A percentile compares a stretch with the other conserved stretches of the same genome.
Conservation (phyloP, 352 stramenopile species). For the Phytophthora ramorum region DNA sequence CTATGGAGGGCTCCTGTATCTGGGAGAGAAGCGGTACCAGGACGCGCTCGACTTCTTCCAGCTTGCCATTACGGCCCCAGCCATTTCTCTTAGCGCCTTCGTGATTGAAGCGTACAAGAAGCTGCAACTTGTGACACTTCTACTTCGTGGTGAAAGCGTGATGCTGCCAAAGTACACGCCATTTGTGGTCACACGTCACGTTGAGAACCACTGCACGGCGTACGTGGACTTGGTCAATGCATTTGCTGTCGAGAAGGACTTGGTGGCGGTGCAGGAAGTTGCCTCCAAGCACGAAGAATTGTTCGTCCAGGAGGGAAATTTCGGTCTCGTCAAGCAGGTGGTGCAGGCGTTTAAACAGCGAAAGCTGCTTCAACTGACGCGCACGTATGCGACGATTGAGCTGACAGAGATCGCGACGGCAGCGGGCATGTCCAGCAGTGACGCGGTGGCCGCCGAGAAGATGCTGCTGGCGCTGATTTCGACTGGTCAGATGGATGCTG, state of each 20-base stretch:
- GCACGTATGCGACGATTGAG: conserved; percentile 82
- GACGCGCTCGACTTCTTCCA: conserved; percentile 80
- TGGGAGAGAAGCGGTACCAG: conserved; percentile 81
- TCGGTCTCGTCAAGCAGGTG: conserved; percentile 84
- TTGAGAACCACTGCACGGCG: conserved; percentile 69
- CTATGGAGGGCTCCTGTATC: conserved; percentile 78
- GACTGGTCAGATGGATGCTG: conserved; percentile 59
- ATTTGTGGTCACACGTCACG: conserved; percentile 74
- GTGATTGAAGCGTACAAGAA: conserved; percentile 89
- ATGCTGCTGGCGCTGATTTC: conserved; percentile 68
- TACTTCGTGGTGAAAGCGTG: conserved; percentile 57
- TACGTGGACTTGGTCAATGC: conserved; percentile 68
- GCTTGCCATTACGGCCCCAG: conserved; percentile 76
- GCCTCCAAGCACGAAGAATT: conserved; percentile 47
- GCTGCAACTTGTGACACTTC: conserved; percentile 70
- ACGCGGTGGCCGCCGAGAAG: conserved; percentile 56
- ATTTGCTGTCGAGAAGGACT: conserved; percentile 55
- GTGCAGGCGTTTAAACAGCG: conserved; percentile 70
- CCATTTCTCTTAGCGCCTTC: conserved; percentile 76
- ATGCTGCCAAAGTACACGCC: conserved; percentile 83
- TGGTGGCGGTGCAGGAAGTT: conserved; percentile 40
- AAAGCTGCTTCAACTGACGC: conserved; percentile 78
- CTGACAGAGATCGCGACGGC: conserved; percentile 64
- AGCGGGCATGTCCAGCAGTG: conserved; percentile 46
- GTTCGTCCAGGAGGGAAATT: conserved; percentile 72